Evolutionary conservation across 352 stramenopile species (phyloP).

Genomic region (Phytopythium montanum): DNA sequence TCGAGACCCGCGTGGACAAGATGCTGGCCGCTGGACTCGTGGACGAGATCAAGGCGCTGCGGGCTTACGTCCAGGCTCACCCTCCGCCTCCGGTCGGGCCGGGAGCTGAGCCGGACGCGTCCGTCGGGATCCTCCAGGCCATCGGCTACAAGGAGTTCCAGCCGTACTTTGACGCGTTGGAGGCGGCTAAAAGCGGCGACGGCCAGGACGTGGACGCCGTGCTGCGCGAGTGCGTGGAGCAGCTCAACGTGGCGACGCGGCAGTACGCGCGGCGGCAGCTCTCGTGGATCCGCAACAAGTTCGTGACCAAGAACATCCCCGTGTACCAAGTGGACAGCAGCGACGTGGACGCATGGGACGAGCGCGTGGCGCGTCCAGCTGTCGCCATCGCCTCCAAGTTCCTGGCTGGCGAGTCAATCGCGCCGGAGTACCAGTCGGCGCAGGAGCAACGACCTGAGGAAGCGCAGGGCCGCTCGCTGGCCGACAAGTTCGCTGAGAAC

Average conservation of each 20-base stretch:
- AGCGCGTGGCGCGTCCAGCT: slow-evolving; percentile 48
- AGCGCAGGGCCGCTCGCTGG: slow-evolving; percentile 28
- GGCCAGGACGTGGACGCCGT: slow-evolving; percentile 25
- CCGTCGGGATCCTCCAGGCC: slow-evolving; percentile 79
- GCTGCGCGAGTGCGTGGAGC: slow-evolving; percentile 62
- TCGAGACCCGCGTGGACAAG: slow-evolving; percentile 66
- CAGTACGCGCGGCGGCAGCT: slow-evolving; percentile 86
- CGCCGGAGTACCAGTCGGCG: slow-evolving; percentile 24
- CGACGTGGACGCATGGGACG: slow-evolving; percentile 57
- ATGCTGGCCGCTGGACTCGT: slow-evolving; percentile 81
- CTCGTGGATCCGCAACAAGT: slow-evolving; percentile 87
- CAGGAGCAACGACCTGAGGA: slow-evolving; percentile 46
- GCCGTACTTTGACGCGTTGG: slow-evolving; percentile 69
- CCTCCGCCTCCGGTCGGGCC: slow-evolving; percentile 27
- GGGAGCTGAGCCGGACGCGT: slow-evolving; percentile 28
- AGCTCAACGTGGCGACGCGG: slow-evolving; percentile 76
- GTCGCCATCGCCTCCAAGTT: slow-evolving; percentile 65
- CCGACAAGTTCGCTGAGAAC: slow-evolving; percentile 63
- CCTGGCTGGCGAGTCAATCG: slow-evolving; percentile 30
- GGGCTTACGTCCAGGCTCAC: slow-evolving; percentile 42
- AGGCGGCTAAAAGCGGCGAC: slow-evolving; percentile 19
- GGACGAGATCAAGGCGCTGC: slow-evolving; percentile 66
- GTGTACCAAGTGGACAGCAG: slow-evolving; percentile 85
- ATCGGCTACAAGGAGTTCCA: slow-evolving; percentile 92
- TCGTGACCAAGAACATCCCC: slow-evolving; percentile 80